Percentiles rank a stretch among this genome's conserved stretches.
These are phyloP conservation scores for Penicillium hesseltinei DNA, from an alignment of 2,329 filamentous ascomycete genomes.

Conservation along the genomic window DNA sequence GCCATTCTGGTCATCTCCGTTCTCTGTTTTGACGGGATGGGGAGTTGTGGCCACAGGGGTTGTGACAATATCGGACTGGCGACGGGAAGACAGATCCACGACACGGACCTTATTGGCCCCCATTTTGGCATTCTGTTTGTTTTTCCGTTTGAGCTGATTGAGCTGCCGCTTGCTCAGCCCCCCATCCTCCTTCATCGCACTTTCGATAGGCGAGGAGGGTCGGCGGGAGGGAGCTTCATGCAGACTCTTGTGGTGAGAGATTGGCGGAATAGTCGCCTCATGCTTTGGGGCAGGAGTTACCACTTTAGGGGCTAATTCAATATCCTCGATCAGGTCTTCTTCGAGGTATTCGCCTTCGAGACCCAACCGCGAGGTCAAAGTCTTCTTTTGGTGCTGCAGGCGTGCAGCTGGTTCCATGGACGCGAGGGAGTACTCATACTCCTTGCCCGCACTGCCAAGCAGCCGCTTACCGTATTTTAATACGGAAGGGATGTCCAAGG, in stretches of 20 bases:
- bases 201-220: slow-evolving; percentile 50
- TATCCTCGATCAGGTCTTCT: slow-evolving; percentile 71
- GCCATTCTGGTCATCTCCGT: slow-evolving; percentile 58
- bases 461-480: slow-evolving; percentile 81
- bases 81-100: slow-evolving; percentile 75
- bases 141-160: slow-evolving; percentile 90
- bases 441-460: slow-evolving; percentile 74
- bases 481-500: slow-evolving; percentile 74
- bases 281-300: slow-evolving; percentile 47
- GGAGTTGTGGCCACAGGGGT: slow-evolving; percentile 52
- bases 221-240: slow-evolving; percentile 42
- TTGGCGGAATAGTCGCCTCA: slow-evolving; percentile 50
- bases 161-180: slow-evolving; percentile 88
- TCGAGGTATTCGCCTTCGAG: slow-evolving; percentile 81
- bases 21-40: slow-evolving; percentile 60
- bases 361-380: slow-evolving; percentile 75
- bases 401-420: slow-evolving; percentile 77
- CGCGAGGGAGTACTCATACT: slow-evolving; percentile 80
- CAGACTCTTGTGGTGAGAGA: slow-evolving; percentile 45
- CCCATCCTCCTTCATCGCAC: slow-evolving; percentile 60
- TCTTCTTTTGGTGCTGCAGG: slow-evolving; percentile 85
- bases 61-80: slow-evolving; percentile 64
- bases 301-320: slow-evolving; percentile 54
- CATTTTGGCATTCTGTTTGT: slow-evolving; percentile 84
- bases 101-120: slow-evolving; percentile 87